A percentile compares a stretch with the other conserved stretches of the same genome.
phyloP scores from a whole-genome alignment of 441 rosid genomes.

The Erodium trifolium region DNA sequence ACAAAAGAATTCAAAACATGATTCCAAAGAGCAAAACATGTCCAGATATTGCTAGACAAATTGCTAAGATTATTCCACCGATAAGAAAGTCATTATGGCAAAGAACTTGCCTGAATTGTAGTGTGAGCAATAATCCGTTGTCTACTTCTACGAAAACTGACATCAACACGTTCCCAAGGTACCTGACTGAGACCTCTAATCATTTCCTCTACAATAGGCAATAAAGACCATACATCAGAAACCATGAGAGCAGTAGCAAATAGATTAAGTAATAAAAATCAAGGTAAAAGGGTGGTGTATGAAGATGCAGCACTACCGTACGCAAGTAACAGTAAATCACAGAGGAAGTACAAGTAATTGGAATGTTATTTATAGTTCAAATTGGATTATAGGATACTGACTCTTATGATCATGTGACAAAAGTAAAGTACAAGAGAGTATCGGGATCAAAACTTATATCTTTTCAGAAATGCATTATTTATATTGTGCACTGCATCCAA shows the following conservation, averaged over 20 bases:
- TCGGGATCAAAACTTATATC: constrained; percentile 2
- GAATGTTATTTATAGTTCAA: not conserved
- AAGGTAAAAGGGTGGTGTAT: not conserved
- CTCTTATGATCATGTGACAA: not conserved
- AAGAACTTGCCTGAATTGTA: constrained; percentile 75
- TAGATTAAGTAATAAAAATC: not conserved
- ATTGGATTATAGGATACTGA: not conserved
- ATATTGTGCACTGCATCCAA: not conserved
- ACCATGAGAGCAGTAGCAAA: constrained; percentile 3
- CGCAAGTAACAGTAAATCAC: not conserved
- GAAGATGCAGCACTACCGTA: not conserved
- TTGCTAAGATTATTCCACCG: not conserved
- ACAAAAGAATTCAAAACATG: not conserved
- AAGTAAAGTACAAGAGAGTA: not conserved
- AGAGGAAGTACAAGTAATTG: not conserved
- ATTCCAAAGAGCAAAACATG: not conserved
- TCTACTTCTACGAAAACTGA: constrained; percentile 74
- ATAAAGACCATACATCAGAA: constrained; percentile 9
- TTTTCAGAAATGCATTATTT: not conserved
- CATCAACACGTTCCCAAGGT: constrained; percentile 86
- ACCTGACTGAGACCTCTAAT: constrained; percentile 69
- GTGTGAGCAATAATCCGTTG: constrained; percentile 74
- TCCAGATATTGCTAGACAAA: not conserved
- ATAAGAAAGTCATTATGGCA: constrained; percentile 9
- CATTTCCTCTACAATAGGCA: constrained; percentile 59